Evolutionary conservation across 768 basidiomycete species (phyloP), one percentile per base, ranked within the genome.

Genomic region (Hygrophoropsis aurantiaca): DNA sequence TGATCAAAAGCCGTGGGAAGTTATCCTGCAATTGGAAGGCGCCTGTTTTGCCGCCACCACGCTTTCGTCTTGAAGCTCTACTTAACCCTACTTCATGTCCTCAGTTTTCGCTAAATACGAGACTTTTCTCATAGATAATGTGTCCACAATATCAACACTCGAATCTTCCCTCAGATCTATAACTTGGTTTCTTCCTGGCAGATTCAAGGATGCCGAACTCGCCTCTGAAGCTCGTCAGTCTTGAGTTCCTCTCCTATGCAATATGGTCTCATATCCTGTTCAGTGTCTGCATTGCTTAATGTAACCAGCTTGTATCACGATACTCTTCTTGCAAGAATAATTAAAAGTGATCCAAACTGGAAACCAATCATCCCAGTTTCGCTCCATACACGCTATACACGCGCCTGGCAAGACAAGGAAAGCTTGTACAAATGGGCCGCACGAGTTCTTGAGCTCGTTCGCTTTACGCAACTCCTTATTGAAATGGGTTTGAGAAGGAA

Each of bases 131-230:
- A 71, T 97, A 48, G 78, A 84, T 46, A 97, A 97, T 69, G 83
- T 89, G 19, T 82, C 85, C 2, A 84, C 89, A 18, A 89, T 97
- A 42, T 84, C 87, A 16, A 81, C 84, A n/a, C 70, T 97, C 56
- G 95, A 98, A 67, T 91, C 88, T 15, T 83, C 87, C 21, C 68
- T 98, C 53, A 77, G 92, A 54, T 94, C 92, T 32, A 70, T 97
- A 48, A 94, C 93, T 38, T 98, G 94, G 94, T 84, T 98, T 58
- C 72, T 98, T 36, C 95, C 95, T 36, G 94, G 94, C 50, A 80
- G 94, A 54, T 97, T 98, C 79, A 93, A 92, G 69, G 94, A 97
- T 77, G 93, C 94, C 38, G 94, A 97, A 66, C 74, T 98, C 41
- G 94, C 90, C 50, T 93, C 92, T 11, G 95, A 98, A 80, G 82